phyloP scores from a whole-genome alignment of 2,329 filamentous ascomycete species.

The Thermothelomyces thermophilus region DNA sequence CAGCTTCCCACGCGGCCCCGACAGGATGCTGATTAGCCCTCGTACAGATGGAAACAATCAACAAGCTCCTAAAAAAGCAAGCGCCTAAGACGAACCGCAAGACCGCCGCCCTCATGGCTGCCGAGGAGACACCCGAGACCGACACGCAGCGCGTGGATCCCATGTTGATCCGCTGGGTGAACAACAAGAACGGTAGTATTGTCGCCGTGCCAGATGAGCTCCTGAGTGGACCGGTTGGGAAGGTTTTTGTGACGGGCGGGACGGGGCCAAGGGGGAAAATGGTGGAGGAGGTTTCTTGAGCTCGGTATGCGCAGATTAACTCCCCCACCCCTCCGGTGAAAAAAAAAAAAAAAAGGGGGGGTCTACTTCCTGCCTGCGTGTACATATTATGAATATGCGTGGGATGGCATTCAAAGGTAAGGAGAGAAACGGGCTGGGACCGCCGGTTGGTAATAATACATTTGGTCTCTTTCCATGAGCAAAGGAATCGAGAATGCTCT shows the following conservation, averaged over 20 bases:
- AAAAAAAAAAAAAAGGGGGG: too few species aligned
- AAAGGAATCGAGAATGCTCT: too few species aligned
- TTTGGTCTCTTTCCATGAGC: too few species aligned
- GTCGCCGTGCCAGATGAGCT: conserved; percentile 64
- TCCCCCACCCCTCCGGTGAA: too few species aligned
- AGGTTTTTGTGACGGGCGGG: conserved; percentile 42
- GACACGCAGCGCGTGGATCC: conserved; percentile 48
- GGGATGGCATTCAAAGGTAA: too few species aligned
- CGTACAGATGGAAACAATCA: conserved; percentile 76
- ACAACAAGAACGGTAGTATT: conserved; percentile 55
- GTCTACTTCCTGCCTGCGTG: too few species aligned
- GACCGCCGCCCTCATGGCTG: conserved; percentile 35
- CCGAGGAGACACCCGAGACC: conserved; percentile 42
- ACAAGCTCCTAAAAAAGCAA: conserved; percentile 81
- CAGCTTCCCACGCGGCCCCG: background rate
- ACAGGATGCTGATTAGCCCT: background rate
- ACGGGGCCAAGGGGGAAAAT: conserved; percentile 38
- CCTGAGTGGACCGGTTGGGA: conserved; percentile 55
- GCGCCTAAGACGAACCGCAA: conserved; percentile 65
- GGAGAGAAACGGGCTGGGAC: too few species aligned
- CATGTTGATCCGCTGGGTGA: conserved; percentile 64
- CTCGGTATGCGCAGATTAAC: conserved; percentile 27
- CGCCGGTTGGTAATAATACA: too few species aligned
- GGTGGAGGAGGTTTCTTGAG: conserved; percentile 44
- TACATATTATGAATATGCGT: too few species aligned